Evolutionary conservation across 116 monocot genomes (phyloP).

Genomic region (Phalaenopsis hybrid): DNA sequence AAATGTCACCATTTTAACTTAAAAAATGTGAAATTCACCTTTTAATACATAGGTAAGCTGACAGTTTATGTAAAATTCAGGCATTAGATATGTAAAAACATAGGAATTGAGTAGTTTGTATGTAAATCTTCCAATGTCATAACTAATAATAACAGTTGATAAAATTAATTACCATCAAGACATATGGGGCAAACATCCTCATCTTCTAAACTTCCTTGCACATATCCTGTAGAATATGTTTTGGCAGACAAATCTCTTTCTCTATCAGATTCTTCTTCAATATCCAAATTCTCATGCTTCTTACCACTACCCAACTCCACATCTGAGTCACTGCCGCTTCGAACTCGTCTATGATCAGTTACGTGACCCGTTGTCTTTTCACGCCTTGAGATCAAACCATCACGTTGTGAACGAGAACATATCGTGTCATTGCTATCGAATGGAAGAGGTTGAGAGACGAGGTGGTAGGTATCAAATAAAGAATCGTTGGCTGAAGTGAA

Average conservation of each 20-base stretch:
- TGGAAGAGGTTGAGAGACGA: too few relatives aligned
- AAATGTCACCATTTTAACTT: too few relatives aligned
- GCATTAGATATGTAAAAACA: too few relatives aligned
- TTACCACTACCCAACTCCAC: conserved; percentile 39
- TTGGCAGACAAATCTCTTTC: conserved; percentile 49
- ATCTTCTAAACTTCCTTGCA: conserved; percentile 48
- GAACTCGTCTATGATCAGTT: conserved; percentile 50
- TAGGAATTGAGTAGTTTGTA: too few relatives aligned
- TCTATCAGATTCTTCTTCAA: conserved; percentile 41
- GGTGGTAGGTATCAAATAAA: too few relatives aligned
- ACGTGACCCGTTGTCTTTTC: conserved; percentile 54
- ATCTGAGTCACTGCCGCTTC: conserved; percentile 54
- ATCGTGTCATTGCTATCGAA: too few relatives aligned
- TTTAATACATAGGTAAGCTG: too few relatives aligned
- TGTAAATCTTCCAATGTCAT: too few relatives aligned
- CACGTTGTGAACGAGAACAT: conserved; percentile 50
- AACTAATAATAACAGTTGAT: too few relatives aligned
- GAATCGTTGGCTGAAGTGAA: too few relatives aligned
- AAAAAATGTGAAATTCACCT: too few relatives aligned
- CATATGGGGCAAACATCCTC: conserved; percentile 96
- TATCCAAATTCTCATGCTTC: conserved; percentile 40
- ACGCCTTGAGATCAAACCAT: conserved; percentile 67
- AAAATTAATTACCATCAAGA: conserved; percentile 54
- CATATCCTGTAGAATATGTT: conserved; percentile 33
- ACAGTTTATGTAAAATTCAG: too few relatives aligned